Percentiles rank a stretch among this genome's conserved stretches.
phyloP scores from a whole-genome alignment of 2,329 filamentous ascomycete species.

The Pestalotiopsis sp. region DNA sequence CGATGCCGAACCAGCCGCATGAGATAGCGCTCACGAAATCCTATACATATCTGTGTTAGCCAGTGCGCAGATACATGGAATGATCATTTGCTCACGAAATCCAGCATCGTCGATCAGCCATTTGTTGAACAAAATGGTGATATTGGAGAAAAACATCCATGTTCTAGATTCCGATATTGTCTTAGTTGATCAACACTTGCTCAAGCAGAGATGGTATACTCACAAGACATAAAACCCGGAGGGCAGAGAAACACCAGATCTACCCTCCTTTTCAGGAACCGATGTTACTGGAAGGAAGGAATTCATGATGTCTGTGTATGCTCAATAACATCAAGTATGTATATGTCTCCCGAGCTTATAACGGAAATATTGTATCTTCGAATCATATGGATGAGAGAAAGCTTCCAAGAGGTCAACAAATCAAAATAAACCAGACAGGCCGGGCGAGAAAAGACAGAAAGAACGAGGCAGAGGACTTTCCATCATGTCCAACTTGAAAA shows the following conservation, averaged over 20 bases:
- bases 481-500: neutral
- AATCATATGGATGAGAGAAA: too few species aligned
- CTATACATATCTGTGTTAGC: neutral
- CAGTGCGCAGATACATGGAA: neutral
- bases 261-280: neutral
- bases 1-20: neutral
- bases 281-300: slow-evolving; percentile 9
- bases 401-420: too few species aligned
- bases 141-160: slow-evolving; percentile 85
- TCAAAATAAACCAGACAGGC: too few species aligned
- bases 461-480: too few species aligned
- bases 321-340: neutral
- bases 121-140: slow-evolving; percentile 91
- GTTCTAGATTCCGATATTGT: slow-evolving; percentile 38
- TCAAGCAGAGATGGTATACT: neutral
- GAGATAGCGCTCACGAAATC: slow-evolving; percentile 2
- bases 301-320: neutral
- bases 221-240: slow-evolving; percentile 7
- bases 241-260: slow-evolving; percentile 10
- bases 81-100: slow-evolving; percentile 61
- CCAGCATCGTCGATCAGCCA: slow-evolving; percentile 75
- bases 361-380: too few species aligned
- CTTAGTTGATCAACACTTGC: neutral
- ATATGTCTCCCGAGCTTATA: neutral
- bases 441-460: too few species aligned